These are phyloP conservation scores for Lentinula novae-zelandiae DNA, from an alignment of 1,284 basidiomycete species.

Conservation along the genomic window DNA sequence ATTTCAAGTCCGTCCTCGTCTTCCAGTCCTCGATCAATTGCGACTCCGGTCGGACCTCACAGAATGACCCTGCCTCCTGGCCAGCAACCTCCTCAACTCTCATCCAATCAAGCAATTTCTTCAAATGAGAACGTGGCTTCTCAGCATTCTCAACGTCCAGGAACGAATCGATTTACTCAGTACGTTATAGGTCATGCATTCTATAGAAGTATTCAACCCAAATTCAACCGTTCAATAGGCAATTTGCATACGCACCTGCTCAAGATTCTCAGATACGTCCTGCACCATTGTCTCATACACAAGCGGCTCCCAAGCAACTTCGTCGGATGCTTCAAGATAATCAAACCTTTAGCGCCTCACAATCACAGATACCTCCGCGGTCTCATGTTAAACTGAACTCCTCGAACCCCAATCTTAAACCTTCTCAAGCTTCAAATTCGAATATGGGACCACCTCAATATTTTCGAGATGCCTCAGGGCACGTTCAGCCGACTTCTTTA, in stretches of 20 bases:
- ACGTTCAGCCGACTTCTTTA: neutral
- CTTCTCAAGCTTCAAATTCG: slow-evolving; percentile 13
- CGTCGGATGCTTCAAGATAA: slow-evolving; percentile 6
- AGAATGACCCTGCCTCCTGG: slow-evolving; percentile 57
- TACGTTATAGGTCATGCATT: slow-evolving; percentile 26
- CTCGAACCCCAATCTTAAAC: slow-evolving; percentile 4
- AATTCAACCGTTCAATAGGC: slow-evolving; percentile 32
- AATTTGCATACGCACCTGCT: slow-evolving; percentile 55
- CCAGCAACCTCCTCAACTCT: slow-evolving; percentile 46
- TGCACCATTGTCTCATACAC: slow-evolving; percentile 8
- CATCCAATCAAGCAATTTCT: slow-evolving; percentile 24
- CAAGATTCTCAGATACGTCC: slow-evolving; percentile 33
- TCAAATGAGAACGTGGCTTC: slow-evolving; percentile 16
- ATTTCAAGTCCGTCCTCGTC: slow-evolving; percentile 32
- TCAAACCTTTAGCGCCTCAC: neutral
- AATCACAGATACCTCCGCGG: neutral
- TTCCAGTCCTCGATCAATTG: slow-evolving; percentile 54
- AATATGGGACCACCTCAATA: slow-evolving; percentile 34
- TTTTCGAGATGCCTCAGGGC: slow-evolving; percentile 22
- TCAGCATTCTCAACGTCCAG: slow-evolving; percentile 29
- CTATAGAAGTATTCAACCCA: slow-evolving; percentile 13
- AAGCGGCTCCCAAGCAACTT: slow-evolving; percentile 22
- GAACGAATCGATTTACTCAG: slow-evolving; percentile 46
- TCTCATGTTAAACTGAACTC: slow-evolving; percentile 23
- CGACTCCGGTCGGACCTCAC: slow-evolving; percentile 48